A percentile compares a stretch with the other conserved stretches of the same genome.
These are phyloP conservation scores for Alternaria sp. DNA, from an alignment of 2,329 filamentous ascomycete genomes.

Conservation along the genomic window DNA sequence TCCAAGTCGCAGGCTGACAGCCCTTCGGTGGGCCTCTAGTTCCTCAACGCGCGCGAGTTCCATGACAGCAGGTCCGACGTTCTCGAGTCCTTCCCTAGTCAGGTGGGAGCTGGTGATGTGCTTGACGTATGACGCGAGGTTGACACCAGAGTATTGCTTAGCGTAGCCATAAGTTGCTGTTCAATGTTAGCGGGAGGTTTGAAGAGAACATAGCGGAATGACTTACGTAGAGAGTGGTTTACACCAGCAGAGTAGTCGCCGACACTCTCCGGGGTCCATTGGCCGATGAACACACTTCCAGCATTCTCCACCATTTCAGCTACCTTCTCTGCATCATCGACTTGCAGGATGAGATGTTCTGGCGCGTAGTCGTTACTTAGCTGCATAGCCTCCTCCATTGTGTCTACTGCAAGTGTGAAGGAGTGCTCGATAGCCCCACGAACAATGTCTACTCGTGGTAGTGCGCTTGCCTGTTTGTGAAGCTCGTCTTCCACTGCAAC, in stretches of 20 bases:
- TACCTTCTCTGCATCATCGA: constrained; percentile 75
- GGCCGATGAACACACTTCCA: constrained; percentile 92
- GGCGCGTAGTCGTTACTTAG: constrained; percentile 95
- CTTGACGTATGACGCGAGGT: constrained; percentile 94
- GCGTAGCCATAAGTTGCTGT: constrained; percentile 97
- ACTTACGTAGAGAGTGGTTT: constrained; percentile 95
- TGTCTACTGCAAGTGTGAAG: constrained; percentile 78
- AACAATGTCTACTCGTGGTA: constrained; percentile 93
- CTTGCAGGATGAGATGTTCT: constrained; percentile 92
- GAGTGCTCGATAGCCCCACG: constrained; percentile 89
- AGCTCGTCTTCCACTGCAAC: constrained; percentile 89
- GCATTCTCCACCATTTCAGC: constrained; percentile 88
- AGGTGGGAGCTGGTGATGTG: constrained; percentile 96
- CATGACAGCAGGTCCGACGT: constrained; percentile 91
- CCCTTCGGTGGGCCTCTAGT: constrained; percentile 86
- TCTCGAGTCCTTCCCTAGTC: constrained; percentile 80
- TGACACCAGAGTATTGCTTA: constrained; percentile 98
- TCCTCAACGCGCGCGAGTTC: constrained; percentile 93
- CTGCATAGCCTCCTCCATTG: constrained; percentile 76
- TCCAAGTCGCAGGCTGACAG: constrained; percentile 69
- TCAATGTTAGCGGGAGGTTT: background rate
- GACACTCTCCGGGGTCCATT: constrained; percentile 97
- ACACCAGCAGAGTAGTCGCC: constrained; percentile 98
- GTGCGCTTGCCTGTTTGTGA: constrained; percentile 81
- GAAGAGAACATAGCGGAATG: background rate